Percentiles rank a stretch among this genome's conserved stretches.
Conservation (phyloP, 2,329 filamentous ascomycete species). For the Huntiella savannae region DNA sequence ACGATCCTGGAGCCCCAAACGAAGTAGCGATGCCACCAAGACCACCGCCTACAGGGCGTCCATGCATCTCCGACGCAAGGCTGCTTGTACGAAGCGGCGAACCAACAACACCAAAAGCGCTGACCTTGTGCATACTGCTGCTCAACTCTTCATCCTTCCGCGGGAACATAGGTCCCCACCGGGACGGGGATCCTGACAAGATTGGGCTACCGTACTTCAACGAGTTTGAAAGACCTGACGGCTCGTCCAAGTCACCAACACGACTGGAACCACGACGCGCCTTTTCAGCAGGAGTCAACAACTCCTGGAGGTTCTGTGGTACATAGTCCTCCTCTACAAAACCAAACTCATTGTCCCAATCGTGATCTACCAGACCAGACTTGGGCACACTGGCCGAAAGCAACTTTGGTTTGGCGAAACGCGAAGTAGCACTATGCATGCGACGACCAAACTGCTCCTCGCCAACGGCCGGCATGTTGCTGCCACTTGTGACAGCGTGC, state of each 20-base stretch:
- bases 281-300: slow-evolving; percentile 48
- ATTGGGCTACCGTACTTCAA: slow-evolving; percentile 43
- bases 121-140: slow-evolving; percentile 20
- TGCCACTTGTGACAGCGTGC: slow-evolving; percentile 21
- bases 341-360: slow-evolving; percentile 50
- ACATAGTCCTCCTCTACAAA: slow-evolving; percentile 75
- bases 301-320: slow-evolving; percentile 49
- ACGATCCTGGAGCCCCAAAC: not conserved
- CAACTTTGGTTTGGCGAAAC: slow-evolving; percentile 47
- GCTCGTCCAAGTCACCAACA: slow-evolving; percentile 31
- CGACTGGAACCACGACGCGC: slow-evolving; percentile 42
- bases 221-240: slow-evolving; percentile 23
- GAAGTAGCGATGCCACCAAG: not conserved
- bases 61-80: slow-evolving; percentile 28
- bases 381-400: slow-evolving; percentile 50
- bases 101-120: slow-evolving; percentile 47
- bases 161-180: slow-evolving; percentile 42
- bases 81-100: slow-evolving; percentile 46
- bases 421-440: slow-evolving; percentile 41
- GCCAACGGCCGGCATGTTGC: slow-evolving; percentile 23
- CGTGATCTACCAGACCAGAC: slow-evolving; percentile 37
- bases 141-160: slow-evolving; percentile 34
- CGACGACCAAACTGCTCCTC: slow-evolving; percentile 53
- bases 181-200: slow-evolving; percentile 35
- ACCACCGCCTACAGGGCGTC: not conserved